phyloP scores from a whole-genome alignment of 169 alveolate species.

The Cryptosporidium parvum region DNA sequence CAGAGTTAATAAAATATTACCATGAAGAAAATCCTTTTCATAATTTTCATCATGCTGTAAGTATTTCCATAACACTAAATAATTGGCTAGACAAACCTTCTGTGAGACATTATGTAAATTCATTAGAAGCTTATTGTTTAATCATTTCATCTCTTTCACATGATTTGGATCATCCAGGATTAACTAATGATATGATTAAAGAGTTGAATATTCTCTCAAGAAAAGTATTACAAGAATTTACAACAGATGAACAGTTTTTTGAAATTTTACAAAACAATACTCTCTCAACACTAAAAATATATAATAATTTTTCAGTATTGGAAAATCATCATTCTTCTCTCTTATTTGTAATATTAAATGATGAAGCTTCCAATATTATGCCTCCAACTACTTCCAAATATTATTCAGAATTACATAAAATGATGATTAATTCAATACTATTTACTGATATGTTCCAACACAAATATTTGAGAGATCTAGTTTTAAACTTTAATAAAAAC shows the following conservation, averaged over 20 bases:
- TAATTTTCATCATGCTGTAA: conserved; percentile 52
- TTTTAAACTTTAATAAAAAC: not conserved
- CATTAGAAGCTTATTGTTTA: conserved; percentile 64
- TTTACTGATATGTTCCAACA: conserved; percentile 60
- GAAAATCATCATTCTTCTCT: conserved; percentile 70
- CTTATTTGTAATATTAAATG: conserved; percentile 25
- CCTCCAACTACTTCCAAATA: conserved; percentile 31
- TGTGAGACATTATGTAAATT: conserved; percentile 9
- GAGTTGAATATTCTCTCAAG: not conserved
- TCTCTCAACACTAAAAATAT: conserved; percentile 28
- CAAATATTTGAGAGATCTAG: not conserved
- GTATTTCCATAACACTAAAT: conserved; percentile 40
- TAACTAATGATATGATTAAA: conserved; percentile 36
- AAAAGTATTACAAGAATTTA: conserved; percentile 1
- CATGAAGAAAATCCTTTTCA: conserved; percentile 64
- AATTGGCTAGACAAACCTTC: conserved; percentile 60
- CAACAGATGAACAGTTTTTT: not conserved
- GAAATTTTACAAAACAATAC: not conserved
- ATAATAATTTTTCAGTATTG: conserved; percentile 37
- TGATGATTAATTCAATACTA: conserved; percentile 39
- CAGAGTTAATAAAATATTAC: conserved; percentile 8
- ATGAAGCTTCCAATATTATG: conserved; percentile 35
- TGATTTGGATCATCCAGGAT: conserved; percentile 67
- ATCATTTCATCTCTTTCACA: conserved; percentile 46
- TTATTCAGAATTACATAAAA: not conserved